Percentiles rank a stretch among this genome's conserved stretches.
Conservation (phyloP, 108 stramenopile genomes). For the Parietichytrium sp. region DNA sequence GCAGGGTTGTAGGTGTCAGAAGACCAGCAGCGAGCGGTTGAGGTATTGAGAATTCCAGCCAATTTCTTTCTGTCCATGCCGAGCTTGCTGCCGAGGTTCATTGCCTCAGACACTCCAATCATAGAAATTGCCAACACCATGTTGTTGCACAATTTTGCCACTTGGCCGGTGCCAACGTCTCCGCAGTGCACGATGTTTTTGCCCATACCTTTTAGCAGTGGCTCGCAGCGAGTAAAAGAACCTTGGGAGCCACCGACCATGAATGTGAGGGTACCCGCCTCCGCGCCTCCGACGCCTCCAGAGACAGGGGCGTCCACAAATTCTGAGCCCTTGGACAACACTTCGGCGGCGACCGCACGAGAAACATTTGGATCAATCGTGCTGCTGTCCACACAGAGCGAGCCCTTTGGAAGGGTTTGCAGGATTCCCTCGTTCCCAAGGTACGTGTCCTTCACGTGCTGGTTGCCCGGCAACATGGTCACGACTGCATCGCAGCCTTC, state of each 20-base stretch:
- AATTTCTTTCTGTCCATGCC: slow-evolving; percentile 81
- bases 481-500: slow-evolving; percentile 54
- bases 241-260: slow-evolving; percentile 76
- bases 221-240: slow-evolving; percentile 56
- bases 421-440: slow-evolving; percentile 50
- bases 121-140: slow-evolving; percentile 83
- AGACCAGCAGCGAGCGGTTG: slow-evolving; percentile 88
- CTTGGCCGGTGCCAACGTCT: slow-evolving; percentile 73
- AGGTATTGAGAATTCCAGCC: slow-evolving; percentile 82
- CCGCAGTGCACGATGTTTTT: slow-evolving; percentile 73
- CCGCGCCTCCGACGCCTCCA: slow-evolving; percentile 84
- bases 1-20: slow-evolving; percentile 87
- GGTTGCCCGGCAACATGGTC: slow-evolving; percentile 73
- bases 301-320: slow-evolving; percentile 85
- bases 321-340: slow-evolving; percentile 26
- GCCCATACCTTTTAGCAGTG: slow-evolving; percentile 74
- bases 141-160: slow-evolving; percentile 90
- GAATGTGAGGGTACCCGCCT: slow-evolving; percentile 82
- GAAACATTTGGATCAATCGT: slow-evolving; percentile 72
- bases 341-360: slow-evolving; percentile 44
- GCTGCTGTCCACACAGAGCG: slow-evolving; percentile 72
- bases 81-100: slow-evolving; percentile 80
- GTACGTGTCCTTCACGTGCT: slow-evolving; percentile 57
- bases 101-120: slow-evolving; percentile 85
- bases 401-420: slow-evolving; percentile 16